Percentiles rank a stretch among this genome's conserved stretches.
Evolutionary conservation across 257 asterid genomes (phyloP).

Genomic region (Striga asiatica): DNA sequence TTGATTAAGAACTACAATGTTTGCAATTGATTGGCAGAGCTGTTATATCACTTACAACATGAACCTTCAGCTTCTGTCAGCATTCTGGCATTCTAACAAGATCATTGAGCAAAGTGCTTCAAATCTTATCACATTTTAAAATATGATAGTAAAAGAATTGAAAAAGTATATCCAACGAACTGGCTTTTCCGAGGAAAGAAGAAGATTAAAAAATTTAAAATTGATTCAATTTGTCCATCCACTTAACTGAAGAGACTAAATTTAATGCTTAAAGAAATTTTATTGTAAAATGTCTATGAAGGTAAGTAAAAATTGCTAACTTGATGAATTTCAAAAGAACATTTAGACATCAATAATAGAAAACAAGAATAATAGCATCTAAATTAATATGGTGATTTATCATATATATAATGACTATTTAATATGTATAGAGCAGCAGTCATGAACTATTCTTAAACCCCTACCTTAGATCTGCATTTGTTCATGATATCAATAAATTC

Average conservation of each 20-base stretch:
- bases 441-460: constrained; percentile 10
- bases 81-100: constrained; percentile 1
- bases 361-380: not conserved
- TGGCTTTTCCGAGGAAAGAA: not conserved
- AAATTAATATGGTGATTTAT: not conserved
- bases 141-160: not conserved
- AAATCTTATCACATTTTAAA: not conserved
- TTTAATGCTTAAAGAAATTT: constrained; percentile 10
- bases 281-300: constrained; percentile 1
- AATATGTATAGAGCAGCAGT: constrained; percentile 1
- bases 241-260: constrained; percentile 5
- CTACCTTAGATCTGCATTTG: constrained; percentile 99
- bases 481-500: constrained; percentile 99
- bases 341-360: not conserved
- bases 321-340: constrained; percentile 3
- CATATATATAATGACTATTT: not conserved
- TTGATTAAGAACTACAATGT: constrained; percentile 7
- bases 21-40: not conserved
- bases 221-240: not conserved
- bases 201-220: not conserved
- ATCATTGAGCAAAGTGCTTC: not conserved
- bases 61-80: not conserved
- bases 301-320: not conserved
- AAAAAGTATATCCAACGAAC: constrained; percentile 3
- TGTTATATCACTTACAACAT: constrained; percentile 6